Evolutionary conservation across 2,329 filamentous ascomycete genomes (phyloP).

Genomic region (Hypoxylon sp.): DNA sequence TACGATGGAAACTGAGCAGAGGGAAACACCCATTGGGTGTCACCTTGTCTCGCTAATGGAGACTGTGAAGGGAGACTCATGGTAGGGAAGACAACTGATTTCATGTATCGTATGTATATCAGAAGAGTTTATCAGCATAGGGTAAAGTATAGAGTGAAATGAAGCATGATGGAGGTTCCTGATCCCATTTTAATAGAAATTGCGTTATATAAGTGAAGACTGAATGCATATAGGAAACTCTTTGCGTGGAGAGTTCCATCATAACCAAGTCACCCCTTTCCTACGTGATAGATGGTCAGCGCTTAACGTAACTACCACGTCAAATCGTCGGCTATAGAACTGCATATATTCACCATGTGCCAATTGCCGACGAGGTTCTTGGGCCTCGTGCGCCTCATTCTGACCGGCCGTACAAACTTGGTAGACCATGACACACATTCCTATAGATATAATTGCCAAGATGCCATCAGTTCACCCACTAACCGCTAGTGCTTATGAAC

Average conservation of each 20-base stretch:
- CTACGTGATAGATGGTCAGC: not conserved
- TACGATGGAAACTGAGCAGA: slow-evolving; percentile 7
- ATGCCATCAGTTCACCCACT: not conserved
- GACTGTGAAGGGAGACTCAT: slow-evolving; percentile 20
- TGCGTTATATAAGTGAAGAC: not conserved
- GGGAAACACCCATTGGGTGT: slow-evolving; percentile 3
- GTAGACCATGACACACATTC: not conserved
- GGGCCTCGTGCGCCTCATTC: not conserved
- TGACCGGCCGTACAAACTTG: not conserved
- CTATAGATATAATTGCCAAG: not conserved
- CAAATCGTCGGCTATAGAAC: not conserved
- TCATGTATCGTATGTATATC: not conserved
- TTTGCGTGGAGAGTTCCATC: not conserved
- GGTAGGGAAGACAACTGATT: not conserved
- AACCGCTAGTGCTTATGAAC: not conserved
- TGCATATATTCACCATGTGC: not conserved
- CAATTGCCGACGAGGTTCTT: not conserved
- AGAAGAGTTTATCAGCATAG: not conserved
- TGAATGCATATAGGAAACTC: not conserved
- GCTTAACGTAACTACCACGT: not conserved
- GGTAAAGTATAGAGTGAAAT: not conserved
- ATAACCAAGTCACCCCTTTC: not conserved
- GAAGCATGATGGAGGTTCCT: not conserved
- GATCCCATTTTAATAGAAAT: not conserved
- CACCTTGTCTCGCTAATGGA: slow-evolving; percentile 1